A percentile compares a stretch with the other conserved stretches of the same genome.
Evolutionary conservation across 2,329 filamentous ascomycete species (phyloP).

Genomic region (Colletotrichum spinosum): DNA sequence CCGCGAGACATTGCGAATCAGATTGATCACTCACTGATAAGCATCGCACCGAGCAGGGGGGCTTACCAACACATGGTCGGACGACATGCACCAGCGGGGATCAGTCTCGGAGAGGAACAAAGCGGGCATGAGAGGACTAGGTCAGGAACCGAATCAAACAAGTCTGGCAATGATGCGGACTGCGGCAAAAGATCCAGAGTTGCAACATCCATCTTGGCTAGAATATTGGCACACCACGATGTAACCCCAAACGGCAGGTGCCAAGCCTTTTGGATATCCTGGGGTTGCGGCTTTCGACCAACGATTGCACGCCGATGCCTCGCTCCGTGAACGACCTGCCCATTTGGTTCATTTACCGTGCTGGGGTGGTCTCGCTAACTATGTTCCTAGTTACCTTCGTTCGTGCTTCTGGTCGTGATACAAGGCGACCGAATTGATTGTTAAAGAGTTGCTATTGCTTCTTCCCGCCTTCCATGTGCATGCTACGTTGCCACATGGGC

Average conservation of each 20-base stretch:
- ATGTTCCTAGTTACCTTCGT: background rate
- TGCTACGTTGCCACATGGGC: background rate
- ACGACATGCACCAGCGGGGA: conserved; percentile 9
- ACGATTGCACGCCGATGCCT: conserved; percentile 3
- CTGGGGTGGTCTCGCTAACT: background rate
- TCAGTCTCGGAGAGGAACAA: background rate
- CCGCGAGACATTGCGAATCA: conserved; percentile 15
- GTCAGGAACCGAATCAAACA: background rate
- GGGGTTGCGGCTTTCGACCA: conserved; percentile 11
- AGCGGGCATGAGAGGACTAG: background rate
- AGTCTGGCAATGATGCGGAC: background rate
- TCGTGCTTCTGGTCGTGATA: background rate
- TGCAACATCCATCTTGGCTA: conserved; percentile 8
- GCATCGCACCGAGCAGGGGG: conserved; percentile 3
- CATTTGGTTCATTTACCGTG: conserved; percentile 12
- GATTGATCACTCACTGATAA: conserved; percentile 29
- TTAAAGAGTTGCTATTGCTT: no score
- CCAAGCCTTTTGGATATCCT: conserved; percentile 28
- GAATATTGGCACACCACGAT: conserved; percentile 16
- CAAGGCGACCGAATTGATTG: no score
- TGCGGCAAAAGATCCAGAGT: background rate
- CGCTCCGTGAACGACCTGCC: conserved; percentile 23
- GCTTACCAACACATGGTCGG: background rate
- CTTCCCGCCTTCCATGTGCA: no score
- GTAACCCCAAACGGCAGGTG: conserved; percentile 34